phyloP scores from a whole-genome alignment of 768 basidiomycete genomes.

The Termitomyces sp. region DNA sequence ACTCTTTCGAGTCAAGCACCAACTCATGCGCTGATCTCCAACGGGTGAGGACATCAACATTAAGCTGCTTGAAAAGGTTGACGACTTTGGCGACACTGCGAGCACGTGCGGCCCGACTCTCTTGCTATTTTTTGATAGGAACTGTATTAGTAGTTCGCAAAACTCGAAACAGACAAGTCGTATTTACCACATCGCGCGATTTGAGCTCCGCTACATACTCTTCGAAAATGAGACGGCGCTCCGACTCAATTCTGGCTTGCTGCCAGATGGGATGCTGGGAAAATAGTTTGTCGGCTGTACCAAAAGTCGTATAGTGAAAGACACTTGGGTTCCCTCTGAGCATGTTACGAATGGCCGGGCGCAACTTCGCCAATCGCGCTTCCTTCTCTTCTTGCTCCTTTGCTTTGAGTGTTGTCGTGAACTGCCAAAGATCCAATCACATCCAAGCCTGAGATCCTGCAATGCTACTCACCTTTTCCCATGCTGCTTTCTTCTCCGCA shows the following conservation, averaged over 20 bases:
- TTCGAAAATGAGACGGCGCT: constrained; percentile 84
- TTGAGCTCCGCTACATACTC: constrained; percentile 87
- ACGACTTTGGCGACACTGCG: constrained; percentile 84
- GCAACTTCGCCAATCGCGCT: constrained; percentile 73
- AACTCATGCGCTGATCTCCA: constrained; percentile 84
- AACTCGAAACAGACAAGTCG: not conserved
- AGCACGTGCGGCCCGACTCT: constrained; percentile 67
- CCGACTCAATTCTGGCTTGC: constrained; percentile 77
- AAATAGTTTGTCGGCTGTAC: constrained; percentile 84
- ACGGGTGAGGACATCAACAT: constrained; percentile 89
- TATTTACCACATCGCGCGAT: constrained; percentile 80
- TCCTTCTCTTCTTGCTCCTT: constrained; percentile 88
- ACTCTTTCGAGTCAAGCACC: constrained; percentile 73
- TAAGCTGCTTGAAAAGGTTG: constrained; percentile 76
- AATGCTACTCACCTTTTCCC: constrained; percentile 70
- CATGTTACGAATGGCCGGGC: constrained; percentile 83
- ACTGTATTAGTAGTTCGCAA: not conserved
- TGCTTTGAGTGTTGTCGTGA: constrained; percentile 65
- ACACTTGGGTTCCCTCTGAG: constrained; percentile 84
- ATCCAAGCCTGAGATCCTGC: not conserved
- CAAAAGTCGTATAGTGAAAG: constrained; percentile 87
- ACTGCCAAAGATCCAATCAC: constrained; percentile 38
- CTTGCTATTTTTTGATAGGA: constrained; percentile 46
- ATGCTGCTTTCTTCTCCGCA: constrained; percentile 91
- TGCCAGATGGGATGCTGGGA: constrained; percentile 89